Percentiles rank a stretch among this genome's conserved stretches.
Evolutionary conservation across 129 eudicot genomes (phyloP).

Genomic region (Cynara cardunculus): DNA sequence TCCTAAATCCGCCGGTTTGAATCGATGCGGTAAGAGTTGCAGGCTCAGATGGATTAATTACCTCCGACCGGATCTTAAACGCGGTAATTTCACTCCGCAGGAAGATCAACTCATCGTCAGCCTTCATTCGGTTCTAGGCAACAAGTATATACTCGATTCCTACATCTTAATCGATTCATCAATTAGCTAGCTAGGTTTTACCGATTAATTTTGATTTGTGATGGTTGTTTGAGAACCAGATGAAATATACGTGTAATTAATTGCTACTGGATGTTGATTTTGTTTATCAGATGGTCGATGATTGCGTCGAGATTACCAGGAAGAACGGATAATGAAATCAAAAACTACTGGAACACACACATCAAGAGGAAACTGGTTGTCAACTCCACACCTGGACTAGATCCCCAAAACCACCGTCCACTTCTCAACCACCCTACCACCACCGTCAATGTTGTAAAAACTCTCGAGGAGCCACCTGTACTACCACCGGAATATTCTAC

Average conservation of each 20-base stretch:
- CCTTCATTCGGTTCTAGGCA: slow-evolving; percentile 68
- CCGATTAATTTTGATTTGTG: neutral
- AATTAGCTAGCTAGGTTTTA: neutral
- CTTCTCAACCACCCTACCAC: slow-evolving; percentile 2
- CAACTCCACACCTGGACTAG: slow-evolving; percentile 27
- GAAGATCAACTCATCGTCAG: slow-evolving; percentile 75
- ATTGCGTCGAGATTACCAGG: slow-evolving; percentile 65
- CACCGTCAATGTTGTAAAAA: slow-evolving; percentile 11
- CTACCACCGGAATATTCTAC: slow-evolving; percentile 6
- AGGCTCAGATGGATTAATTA: slow-evolving; percentile 74
- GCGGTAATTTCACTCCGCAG: slow-evolving; percentile 63
- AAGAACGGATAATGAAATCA: slow-evolving; percentile 72
- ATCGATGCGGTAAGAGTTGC: slow-evolving; percentile 73
- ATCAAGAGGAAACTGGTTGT: slow-evolving; percentile 56
- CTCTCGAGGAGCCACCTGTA: slow-evolving; percentile 9
- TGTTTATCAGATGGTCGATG: slow-evolving; percentile 56
- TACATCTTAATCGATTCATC: neutral
- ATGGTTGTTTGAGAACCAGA: neutral
- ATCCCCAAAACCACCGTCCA: slow-evolving; percentile 38
- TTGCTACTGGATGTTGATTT: neutral
- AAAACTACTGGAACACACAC: slow-evolving; percentile 81
- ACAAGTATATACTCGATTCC: slow-evolving; percentile 36
- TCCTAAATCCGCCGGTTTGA: slow-evolving; percentile 65
- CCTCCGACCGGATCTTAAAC: slow-evolving; percentile 65
- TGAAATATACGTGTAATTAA: neutral